phyloP scores from a whole-genome alignment of 2,329 filamentous ascomycete genomes.

The Trichoderma oligosporum region DNA sequence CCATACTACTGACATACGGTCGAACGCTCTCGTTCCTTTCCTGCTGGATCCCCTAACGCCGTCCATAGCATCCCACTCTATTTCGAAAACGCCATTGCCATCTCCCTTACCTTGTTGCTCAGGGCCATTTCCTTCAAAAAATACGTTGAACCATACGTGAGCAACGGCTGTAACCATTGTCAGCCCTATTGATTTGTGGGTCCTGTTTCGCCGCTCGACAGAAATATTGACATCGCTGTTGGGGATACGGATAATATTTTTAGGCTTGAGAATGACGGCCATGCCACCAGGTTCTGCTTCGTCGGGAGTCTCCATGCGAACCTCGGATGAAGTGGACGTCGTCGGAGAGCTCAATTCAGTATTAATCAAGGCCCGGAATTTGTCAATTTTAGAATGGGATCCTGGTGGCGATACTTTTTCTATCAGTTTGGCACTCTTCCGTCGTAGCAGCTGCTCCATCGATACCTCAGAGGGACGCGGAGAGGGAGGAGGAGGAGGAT shows the following conservation, averaged over 20 bases:
- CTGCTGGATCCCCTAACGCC: constrained; percentile 85
- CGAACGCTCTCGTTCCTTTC: constrained; percentile 78
- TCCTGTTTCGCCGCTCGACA: constrained; percentile 79
- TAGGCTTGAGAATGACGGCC: constrained; percentile 74
- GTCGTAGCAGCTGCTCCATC: constrained; percentile 25
- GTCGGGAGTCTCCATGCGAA: constrained; percentile 25
- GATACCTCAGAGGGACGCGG: background rate
- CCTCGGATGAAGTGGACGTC: background rate
- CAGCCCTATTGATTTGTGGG: constrained; percentile 70
- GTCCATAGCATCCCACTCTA: constrained; percentile 70
- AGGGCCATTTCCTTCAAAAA: constrained; percentile 78
- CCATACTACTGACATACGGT: constrained; percentile 85
- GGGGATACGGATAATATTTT: constrained; percentile 63
- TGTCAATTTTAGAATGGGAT: constrained; percentile 24
- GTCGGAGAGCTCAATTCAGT: constrained; percentile 4
- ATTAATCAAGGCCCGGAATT: constrained; percentile 24
- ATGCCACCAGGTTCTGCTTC: constrained; percentile 59
- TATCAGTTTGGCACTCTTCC: constrained; percentile 34
- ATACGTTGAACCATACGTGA: constrained; percentile 96
- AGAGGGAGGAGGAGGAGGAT: background rate
- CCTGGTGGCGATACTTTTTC: constrained; percentile 29
- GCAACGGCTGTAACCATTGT: constrained; percentile 91
- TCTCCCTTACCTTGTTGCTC: constrained; percentile 63
- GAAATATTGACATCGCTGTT: constrained; percentile 88
- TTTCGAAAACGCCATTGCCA: constrained; percentile 59